A percentile compares a stretch with the other conserved stretches of the same genome.
Evolutionary conservation across 495 filamentous ascomycete genomes (phyloP).

Genomic region (Hypoxylon fragiforme): DNA sequence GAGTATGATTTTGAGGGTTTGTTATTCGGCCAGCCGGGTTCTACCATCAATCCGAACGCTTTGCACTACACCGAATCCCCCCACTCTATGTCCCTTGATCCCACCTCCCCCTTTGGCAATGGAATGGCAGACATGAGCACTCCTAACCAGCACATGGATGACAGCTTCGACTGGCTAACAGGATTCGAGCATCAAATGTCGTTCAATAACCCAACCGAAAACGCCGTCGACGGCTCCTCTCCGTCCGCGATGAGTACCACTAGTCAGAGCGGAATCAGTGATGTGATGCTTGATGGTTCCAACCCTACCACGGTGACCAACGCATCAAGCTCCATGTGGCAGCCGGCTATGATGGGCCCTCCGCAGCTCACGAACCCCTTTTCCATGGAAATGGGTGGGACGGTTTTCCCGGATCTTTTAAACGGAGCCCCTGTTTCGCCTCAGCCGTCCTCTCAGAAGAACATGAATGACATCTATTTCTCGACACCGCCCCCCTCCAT

Average conservation of each 20-base stretch:
- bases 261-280: constrained; percentile 89
- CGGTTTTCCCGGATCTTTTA: constrained; percentile 62
- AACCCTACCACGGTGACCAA: constrained; percentile 56
- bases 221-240: constrained; percentile 86
- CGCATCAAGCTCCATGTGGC: constrained; percentile 62
- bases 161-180: constrained; percentile 85
- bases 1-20: constrained; percentile 77
- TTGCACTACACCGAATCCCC: constrained; percentile 90
- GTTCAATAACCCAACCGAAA: constrained; percentile 70
- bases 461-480: constrained; percentile 57
- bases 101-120: constrained; percentile 72
- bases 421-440: constrained; percentile 65
- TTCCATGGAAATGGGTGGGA: constrained; percentile 59
- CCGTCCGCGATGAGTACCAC: constrained; percentile 92
- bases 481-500: constrained; percentile 69
- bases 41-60: constrained; percentile 93
- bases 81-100: constrained; percentile 69
- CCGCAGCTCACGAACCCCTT: constrained; percentile 63
- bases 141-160: constrained; percentile 65
- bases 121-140: constrained; percentile 62
- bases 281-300: constrained; percentile 86
- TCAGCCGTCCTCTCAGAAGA: constrained; percentile 58
- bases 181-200: constrained; percentile 78
- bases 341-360: constrained; percentile 65
- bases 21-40: constrained; percentile 63